A percentile compares a stretch with the other conserved stretches of the same genome.
These are phyloP conservation scores for Diaporthe amygdali DNA, from an alignment of 2,329 filamentous ascomycete species.

Conservation along the genomic window DNA sequence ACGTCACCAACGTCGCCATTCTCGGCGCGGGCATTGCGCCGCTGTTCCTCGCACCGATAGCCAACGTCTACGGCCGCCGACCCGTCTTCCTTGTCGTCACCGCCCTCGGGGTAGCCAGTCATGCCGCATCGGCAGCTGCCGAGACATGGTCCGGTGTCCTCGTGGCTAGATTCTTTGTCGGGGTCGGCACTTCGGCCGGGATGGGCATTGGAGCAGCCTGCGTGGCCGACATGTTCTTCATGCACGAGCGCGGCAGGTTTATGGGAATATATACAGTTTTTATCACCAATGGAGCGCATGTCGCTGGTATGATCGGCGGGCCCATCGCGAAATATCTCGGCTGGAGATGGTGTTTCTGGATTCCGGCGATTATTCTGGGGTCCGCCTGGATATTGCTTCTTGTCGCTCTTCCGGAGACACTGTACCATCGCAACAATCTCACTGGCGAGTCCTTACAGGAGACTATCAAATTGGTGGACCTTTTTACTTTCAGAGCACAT, in stretches of 20 bases:
- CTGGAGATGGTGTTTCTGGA: neutral
- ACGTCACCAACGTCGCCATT: neutral
- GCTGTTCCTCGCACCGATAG: neutral
- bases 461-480: neutral
- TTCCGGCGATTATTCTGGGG: neutral
- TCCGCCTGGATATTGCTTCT: neutral
- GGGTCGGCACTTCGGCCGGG: neutral
- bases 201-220: neutral
- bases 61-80: slow-evolving; percentile 3
- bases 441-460: neutral
- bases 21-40: neutral
- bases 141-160: neutral
- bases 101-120: neutral
- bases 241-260: neutral
- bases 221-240: slow-evolving; percentile 2
- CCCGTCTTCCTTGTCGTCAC: neutral
- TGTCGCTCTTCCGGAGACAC: neutral
- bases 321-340: neutral
- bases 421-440: neutral
- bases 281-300: neutral
- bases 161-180: neutral
- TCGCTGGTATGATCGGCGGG: neutral
- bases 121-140: neutral
- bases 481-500: neutral
- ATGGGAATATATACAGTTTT: neutral